Evolutionary conservation across 2,329 filamentous ascomycete genomes (phyloP), one percentile per base, ranked within the genome.

Genomic region (Penicillium sp.): DNA sequence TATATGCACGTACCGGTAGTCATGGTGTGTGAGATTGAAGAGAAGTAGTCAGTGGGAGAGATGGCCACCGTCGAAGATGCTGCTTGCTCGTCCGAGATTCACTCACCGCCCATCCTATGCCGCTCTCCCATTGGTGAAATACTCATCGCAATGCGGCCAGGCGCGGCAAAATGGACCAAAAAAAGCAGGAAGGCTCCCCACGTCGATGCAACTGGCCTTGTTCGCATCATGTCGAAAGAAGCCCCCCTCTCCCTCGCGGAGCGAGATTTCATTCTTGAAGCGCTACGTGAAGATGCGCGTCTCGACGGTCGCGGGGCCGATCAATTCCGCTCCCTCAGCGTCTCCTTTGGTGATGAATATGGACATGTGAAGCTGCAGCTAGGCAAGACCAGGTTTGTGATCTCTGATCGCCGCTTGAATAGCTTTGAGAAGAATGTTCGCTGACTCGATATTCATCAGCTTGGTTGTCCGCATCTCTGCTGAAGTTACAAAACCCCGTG

Each of bases 321-420:
- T 68, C 82, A 92, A 67, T 94, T 90, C 74, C 86, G 94, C 62
- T 81, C 86, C 44, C 74, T 97, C 42, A 84, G 88, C 56, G 82
- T 99, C 56, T 84, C 81, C 3, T 96, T 97, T 75, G 92, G 92
- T 47, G 88, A 96, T 60, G 91, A 96, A 67, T 92, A 92, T 81
- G 94, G 94, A 59, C 87, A 93, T 64, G 91, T 89, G 64, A 91
- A 96, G 68, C 89, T 97, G 34, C 84, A 87, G 61, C 78, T 97
- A 59, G 94, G 94, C 64, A 96, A 93, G 79, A 97, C 94, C 52
- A 90, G 88, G 92, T 93, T 75, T 53, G 75, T 60, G 50, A 11
- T 14, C n/a, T 28, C 14, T 3, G 16, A 26, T 8, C 4, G 13
- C 19, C n/a, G 21, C 8, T 33, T 46, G 29, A 9, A 42, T 34